Percentiles rank a stretch among this genome's conserved stretches.
phyloP scores from a whole-genome alignment of 768 basidiomycete species.

The Tricholoma hemisulphureum region DNA sequence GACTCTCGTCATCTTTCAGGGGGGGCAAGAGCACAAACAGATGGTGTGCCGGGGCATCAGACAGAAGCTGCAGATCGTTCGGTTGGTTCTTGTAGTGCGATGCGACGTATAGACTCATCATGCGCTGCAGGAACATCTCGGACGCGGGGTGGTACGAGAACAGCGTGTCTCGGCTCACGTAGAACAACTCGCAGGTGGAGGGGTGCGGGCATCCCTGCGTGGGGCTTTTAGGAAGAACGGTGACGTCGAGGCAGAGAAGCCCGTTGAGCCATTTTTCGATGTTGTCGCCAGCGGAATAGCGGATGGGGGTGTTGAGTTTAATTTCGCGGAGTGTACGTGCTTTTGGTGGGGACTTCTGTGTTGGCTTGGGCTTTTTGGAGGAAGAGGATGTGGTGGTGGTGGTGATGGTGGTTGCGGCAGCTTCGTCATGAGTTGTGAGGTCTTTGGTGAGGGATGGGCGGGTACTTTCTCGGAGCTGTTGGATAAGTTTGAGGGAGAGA shows the following conservation, averaged over 20 bases:
- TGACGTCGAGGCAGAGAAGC: slow-evolving; percentile 88
- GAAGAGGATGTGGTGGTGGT: slow-evolving; percentile 27
- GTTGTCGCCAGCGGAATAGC: slow-evolving; percentile 82
- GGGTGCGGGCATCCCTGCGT: slow-evolving; percentile 90
- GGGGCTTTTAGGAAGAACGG: slow-evolving; percentile 46
- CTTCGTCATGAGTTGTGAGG: slow-evolving; percentile 37
- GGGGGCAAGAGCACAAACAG: slow-evolving; percentile 95
- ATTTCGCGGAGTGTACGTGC: slow-evolving; percentile 85
- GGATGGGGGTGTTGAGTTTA: slow-evolving; percentile 92
- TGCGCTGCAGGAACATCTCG: slow-evolving; percentile 95
- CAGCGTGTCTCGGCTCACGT: slow-evolving; percentile 92
- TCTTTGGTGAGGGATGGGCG: slow-evolving; percentile 76
- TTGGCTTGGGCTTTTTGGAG: slow-evolving; percentile 58
- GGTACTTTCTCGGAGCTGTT: slow-evolving; percentile 91
- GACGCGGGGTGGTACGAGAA: slow-evolving; percentile 97
- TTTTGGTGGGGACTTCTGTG: slow-evolving; percentile 56
- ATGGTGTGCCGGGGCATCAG: slow-evolving; percentile 95
- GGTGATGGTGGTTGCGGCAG: slow-evolving; percentile 30
- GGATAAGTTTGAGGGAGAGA: slow-evolving; percentile 94
- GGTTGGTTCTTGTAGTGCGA: slow-evolving; percentile 99
- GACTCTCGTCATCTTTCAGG: slow-evolving; percentile 83
- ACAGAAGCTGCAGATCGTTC: slow-evolving; percentile 96
- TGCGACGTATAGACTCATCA: slow-evolving; percentile 98
- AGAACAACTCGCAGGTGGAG: slow-evolving; percentile 89
- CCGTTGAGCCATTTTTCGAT: slow-evolving; percentile 94